Conservation (phyloP, 176 grass and related monocot species). For the Cenchrus fungigraminus region DNA sequence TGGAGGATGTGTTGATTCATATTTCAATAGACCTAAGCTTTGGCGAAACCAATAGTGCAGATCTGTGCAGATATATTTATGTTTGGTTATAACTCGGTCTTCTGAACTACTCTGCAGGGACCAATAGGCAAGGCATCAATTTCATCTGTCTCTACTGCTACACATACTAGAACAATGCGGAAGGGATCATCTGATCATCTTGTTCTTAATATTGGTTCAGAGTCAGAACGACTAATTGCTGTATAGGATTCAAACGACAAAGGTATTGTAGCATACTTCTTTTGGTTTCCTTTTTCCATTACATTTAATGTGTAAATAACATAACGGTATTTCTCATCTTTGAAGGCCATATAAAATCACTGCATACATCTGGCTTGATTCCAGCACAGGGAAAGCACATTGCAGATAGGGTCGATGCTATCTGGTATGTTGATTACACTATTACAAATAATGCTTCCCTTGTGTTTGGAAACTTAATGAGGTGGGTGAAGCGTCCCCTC, state of each 20-base stretch:
- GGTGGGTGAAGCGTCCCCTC: neutral
- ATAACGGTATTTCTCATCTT: conserved; percentile 35
- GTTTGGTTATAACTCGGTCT: conserved; percentile 4
- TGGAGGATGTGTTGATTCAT: too few relatives aligned
- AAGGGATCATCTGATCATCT: conserved; percentile 95
- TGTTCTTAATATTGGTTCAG: conserved; percentile 78
- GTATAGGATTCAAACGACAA: conserved; percentile 77
- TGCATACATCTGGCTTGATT: conserved; percentile 84
- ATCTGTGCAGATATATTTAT: conserved; percentile 21
- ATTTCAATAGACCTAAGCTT: too few relatives aligned
- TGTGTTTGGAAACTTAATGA: neutral
- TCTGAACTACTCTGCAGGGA: conserved; percentile 58
- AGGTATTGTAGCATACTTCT: conserved; percentile 52
- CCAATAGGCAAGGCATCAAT: conserved; percentile 62
- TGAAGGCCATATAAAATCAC: conserved; percentile 87
- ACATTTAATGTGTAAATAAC: conserved; percentile 41
- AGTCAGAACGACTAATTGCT: conserved; percentile 70
- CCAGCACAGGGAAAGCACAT: conserved; percentile 91
- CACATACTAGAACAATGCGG: conserved; percentile 79
- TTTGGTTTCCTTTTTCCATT: neutral
- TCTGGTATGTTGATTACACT: conserved; percentile 67
- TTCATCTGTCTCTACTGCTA: conserved; percentile 65
- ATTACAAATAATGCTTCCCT: conserved; percentile 2
- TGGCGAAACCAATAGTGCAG: neutral
- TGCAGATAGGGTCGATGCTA: conserved; percentile 85